phyloP scores from a whole-genome alignment of 2,329 filamentous ascomycete species.

The Xylaria sp. region DNA sequence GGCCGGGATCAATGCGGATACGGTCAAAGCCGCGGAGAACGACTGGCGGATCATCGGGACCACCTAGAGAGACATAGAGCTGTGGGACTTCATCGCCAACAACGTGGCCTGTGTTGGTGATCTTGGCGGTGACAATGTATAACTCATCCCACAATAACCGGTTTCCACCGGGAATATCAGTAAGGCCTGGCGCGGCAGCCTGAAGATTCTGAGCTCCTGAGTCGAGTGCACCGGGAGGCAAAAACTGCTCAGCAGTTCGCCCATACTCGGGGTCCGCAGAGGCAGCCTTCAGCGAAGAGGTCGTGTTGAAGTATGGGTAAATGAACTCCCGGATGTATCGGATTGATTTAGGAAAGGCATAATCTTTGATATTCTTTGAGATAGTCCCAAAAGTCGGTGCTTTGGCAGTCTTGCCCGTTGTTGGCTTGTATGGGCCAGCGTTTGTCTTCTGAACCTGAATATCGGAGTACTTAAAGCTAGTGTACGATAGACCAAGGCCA shows the following conservation, averaged over 20 bases:
- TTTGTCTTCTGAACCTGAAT: conserved; percentile 64
- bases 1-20: conserved; percentile 75
- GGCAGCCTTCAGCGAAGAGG: conserved; percentile 64
- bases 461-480: conserved; percentile 79
- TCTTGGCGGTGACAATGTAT: conserved; percentile 72
- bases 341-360: conserved; percentile 72
- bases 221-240: conserved; percentile 68
- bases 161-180: conserved; percentile 71
- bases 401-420: conserved; percentile 67
- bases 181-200: conserved; percentile 52
- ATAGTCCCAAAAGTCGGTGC: conserved; percentile 73
- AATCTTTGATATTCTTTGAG: conserved; percentile 71
- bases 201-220: conserved; percentile 66
- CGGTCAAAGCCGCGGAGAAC: conserved; percentile 85
- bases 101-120: conserved; percentile 75
- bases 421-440: conserved; percentile 66
- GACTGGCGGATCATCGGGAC: conserved; percentile 72
- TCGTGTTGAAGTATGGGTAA: conserved; percentile 77
- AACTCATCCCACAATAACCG: conserved; percentile 73
- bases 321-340: conserved; percentile 66
- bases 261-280: conserved; percentile 70
- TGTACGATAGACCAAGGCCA: conserved; percentile 83
- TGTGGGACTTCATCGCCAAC: conserved; percentile 78
- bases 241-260: conserved; percentile 63
- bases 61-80: conserved; percentile 83